Evolutionary conservation across 306 rosid genomes (phyloP).

Genomic region (Citrullus colocynthis): DNA sequence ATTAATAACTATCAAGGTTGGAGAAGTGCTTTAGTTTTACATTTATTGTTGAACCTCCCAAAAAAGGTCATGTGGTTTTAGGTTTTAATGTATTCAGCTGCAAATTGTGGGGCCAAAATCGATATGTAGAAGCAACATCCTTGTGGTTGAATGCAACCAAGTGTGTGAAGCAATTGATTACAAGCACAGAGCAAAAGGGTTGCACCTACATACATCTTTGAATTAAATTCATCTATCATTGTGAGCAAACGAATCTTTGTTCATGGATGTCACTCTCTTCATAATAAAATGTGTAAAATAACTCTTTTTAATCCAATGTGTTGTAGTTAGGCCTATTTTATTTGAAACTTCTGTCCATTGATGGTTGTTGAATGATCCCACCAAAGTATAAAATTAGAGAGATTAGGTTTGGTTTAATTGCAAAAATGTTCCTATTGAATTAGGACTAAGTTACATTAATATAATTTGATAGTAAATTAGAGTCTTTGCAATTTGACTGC

Average conservation of each 20-base stretch:
- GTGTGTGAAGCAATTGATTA: not conserved
- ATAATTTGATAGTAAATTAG: not conserved
- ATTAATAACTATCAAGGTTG: not conserved
- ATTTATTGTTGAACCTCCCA: not conserved
- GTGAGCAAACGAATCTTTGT: not conserved
- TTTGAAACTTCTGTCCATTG: not conserved
- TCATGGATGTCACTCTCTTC: not conserved
- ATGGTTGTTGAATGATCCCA: not conserved
- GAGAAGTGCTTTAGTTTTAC: not conserved
- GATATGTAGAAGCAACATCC: not conserved
- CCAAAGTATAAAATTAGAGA: not conserved
- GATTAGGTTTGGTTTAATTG: not conserved
- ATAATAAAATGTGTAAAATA: not conserved
- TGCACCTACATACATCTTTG: not conserved
- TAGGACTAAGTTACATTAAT: not conserved
- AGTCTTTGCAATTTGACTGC: not conserved
- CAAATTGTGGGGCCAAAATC: constrained; percentile 5
- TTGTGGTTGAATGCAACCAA: not conserved
- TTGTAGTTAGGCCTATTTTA: not conserved
- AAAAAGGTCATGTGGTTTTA: not conserved
- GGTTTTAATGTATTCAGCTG: not conserved
- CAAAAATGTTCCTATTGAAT: not conserved
- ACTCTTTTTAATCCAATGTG: not conserved
- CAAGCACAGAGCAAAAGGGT: not conserved
- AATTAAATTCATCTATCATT: not conserved